These are phyloP conservation scores for Clavulina sp. DNA, from an alignment of 768 basidiomycete species.

Conservation along the genomic window DNA sequence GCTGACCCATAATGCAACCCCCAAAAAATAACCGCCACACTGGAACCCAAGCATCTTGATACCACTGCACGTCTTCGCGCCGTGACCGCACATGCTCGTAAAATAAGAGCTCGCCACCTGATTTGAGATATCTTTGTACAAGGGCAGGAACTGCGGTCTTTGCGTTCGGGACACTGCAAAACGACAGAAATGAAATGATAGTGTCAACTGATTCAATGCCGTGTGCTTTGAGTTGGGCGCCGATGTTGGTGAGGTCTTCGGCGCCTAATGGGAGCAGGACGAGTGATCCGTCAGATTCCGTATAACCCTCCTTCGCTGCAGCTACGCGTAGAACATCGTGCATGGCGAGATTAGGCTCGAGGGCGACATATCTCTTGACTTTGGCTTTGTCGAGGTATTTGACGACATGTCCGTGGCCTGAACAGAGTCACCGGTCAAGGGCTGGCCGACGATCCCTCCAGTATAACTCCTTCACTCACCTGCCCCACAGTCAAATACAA, in stretches of 20 bases:
- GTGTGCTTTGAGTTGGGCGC: slow-evolving; percentile 19
- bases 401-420: slow-evolving; percentile 35
- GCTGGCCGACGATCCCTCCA: background rate
- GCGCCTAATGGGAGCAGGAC: slow-evolving; percentile 46
- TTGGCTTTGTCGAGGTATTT: slow-evolving; percentile 37
- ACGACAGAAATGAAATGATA: slow-evolving; percentile 42
- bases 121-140: slow-evolving; percentile 34
- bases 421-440: slow-evolving; percentile 19
- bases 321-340: slow-evolving; percentile 33
- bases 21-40: slow-evolving; percentile 39
- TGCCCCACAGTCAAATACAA: slow-evolving; percentile 52
- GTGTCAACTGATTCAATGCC: slow-evolving; percentile 31
- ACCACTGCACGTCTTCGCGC: slow-evolving; percentile 38
- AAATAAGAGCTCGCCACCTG: slow-evolving; percentile 47
- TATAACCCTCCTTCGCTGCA: slow-evolving; percentile 35
- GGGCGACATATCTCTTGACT: slow-evolving; percentile 48
- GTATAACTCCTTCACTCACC: slow-evolving; percentile 21
- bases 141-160: slow-evolving; percentile 30
- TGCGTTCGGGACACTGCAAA: slow-evolving; percentile 48
- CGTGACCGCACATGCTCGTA: slow-evolving; percentile 54
- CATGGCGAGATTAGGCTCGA: slow-evolving; percentile 56
- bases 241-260: slow-evolving; percentile 33
- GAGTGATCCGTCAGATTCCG: slow-evolving; percentile 34
- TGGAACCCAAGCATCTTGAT: slow-evolving; percentile 60
- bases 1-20: slow-evolving; percentile 40